Percentiles rank a stretch among this genome's conserved stretches.
Evolutionary conservation across 371 early-diverging fungal species (phyloP).

Genomic region (Saksenaea oblongispora): DNA sequence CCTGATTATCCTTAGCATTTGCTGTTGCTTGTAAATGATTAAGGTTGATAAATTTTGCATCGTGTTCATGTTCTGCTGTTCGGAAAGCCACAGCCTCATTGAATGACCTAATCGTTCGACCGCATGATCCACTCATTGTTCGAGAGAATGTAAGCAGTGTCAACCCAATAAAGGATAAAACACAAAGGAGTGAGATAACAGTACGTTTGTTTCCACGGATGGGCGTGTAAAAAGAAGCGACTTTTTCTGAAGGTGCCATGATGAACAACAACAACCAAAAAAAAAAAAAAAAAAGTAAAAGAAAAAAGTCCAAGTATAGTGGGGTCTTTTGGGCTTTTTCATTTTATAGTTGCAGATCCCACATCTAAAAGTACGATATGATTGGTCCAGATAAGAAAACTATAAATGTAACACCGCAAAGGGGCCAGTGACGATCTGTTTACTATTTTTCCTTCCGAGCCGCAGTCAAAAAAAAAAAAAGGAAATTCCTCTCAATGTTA

Average conservation of each 20-base stretch:
- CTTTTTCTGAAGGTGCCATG: not conserved
- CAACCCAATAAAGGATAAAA: conserved; percentile 32
- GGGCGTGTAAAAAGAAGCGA: conserved; percentile 19
- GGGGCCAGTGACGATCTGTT: conserved; percentile 45
- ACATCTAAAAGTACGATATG: conserved; percentile 8
- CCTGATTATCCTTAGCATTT: conserved; percentile 16
- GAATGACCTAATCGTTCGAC: conserved; percentile 32
- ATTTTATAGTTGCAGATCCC: conserved; percentile 6
- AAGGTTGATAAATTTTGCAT: conserved; percentile 26
- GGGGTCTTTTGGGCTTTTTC: not conserved
- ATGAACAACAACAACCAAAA: not conserved
- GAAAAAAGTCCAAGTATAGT: not conserved
- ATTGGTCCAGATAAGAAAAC: not conserved
- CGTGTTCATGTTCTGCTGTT: not conserved
- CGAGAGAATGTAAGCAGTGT: conserved; percentile 37
- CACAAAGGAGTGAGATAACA: conserved; percentile 20
- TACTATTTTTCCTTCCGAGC: conserved; percentile 49
- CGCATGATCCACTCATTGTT: conserved; percentile 25
- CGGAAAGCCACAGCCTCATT: conserved; percentile 33
- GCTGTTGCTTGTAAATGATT: conserved; percentile 30
- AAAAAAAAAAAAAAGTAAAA: not conserved
- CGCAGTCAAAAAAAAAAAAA: conserved; percentile 41
- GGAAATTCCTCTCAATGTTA: conserved; percentile 1
- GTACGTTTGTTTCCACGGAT: conserved; percentile 38
- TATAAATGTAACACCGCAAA: conserved; percentile 29